These are phyloP conservation scores for Porphyra umbilicalis DNA, from an alignment of 31 red algal genomes.

Conservation along the genomic window DNA sequence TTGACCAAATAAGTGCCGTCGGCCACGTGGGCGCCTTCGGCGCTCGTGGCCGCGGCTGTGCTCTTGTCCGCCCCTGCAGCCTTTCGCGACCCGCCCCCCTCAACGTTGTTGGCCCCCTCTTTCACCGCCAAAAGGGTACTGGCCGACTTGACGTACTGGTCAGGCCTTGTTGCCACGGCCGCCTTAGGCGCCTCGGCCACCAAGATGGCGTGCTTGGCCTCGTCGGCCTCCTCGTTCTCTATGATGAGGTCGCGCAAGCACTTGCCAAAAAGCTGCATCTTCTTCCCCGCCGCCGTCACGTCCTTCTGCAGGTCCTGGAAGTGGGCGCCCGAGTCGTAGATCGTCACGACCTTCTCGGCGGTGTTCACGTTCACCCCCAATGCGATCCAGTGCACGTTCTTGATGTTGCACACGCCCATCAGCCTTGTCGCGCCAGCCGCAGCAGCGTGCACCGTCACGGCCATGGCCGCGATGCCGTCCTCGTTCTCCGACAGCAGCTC, in stretches of 20 bases:
- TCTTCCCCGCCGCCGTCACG: background rate
- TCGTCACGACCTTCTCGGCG: background rate
- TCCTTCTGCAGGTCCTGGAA: background rate
- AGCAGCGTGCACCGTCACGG: background rate
- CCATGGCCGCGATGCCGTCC: background rate
- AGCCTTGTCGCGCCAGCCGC: background rate
- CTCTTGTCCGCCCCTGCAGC: background rate
- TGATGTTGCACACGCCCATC: background rate
- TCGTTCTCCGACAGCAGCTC: background rate
- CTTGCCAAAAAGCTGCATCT: background rate
- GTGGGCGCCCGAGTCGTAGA: background rate
- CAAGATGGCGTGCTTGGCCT: background rate
- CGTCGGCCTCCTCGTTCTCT: background rate
- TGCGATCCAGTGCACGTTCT: background rate
- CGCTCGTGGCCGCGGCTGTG: too few relatives aligned
- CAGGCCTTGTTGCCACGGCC: too few relatives aligned
- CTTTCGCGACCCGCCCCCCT: too few relatives aligned
- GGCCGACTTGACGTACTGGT: too few relatives aligned
- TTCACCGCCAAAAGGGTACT: background rate
- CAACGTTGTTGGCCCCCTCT: background rate
- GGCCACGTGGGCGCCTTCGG: background rate
- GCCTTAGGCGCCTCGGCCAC: too few relatives aligned
- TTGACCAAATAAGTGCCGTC: background rate
- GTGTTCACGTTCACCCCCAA: background rate
- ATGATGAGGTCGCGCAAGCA: background rate